phyloP scores from a whole-genome alignment of 208 protist genomes.

The Leishmania gerbilli region DNA sequence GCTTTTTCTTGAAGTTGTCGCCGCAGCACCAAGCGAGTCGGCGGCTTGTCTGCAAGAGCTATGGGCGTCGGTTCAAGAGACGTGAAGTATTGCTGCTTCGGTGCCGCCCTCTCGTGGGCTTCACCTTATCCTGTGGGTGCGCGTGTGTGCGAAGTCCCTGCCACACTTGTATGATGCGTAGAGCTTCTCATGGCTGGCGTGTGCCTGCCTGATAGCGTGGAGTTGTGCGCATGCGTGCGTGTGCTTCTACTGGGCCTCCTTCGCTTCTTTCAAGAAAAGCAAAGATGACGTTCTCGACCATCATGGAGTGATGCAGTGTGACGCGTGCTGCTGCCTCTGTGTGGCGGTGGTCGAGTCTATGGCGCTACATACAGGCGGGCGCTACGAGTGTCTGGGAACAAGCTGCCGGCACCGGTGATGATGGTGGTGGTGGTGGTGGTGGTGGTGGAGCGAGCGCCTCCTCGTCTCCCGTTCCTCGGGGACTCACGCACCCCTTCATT shows the following conservation, averaged over 20 bases:
- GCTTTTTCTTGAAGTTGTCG: conserved; percentile 9
- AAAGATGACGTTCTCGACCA: background rate
- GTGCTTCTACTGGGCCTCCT: background rate
- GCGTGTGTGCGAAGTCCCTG: background rate
- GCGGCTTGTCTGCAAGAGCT: conserved; percentile 6
- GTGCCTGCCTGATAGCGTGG: background rate
- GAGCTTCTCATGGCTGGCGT: background rate
- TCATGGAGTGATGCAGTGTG: background rate
- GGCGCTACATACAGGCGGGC: background rate
- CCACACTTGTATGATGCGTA: background rate
- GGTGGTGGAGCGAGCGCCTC: background rate
- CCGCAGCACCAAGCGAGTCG: conserved; percentile 3
- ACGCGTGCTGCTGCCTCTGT: background rate
- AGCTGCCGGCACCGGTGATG: background rate
- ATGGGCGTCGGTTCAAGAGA: conserved; percentile 6
- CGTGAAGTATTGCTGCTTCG: background rate
- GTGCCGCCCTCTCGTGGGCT: background rate
- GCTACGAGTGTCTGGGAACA: background rate
- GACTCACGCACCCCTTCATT: background rate
- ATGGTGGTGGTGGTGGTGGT: background rate
- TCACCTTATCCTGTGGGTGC: background rate
- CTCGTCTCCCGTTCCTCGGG: background rate
- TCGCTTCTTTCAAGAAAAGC: background rate
- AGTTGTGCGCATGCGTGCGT: background rate
- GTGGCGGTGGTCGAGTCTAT: background rate